These are phyloP conservation scores for Cercospora sesami DNA, from an alignment of 2,329 filamentous ascomycete species.

Conservation along the genomic window DNA sequence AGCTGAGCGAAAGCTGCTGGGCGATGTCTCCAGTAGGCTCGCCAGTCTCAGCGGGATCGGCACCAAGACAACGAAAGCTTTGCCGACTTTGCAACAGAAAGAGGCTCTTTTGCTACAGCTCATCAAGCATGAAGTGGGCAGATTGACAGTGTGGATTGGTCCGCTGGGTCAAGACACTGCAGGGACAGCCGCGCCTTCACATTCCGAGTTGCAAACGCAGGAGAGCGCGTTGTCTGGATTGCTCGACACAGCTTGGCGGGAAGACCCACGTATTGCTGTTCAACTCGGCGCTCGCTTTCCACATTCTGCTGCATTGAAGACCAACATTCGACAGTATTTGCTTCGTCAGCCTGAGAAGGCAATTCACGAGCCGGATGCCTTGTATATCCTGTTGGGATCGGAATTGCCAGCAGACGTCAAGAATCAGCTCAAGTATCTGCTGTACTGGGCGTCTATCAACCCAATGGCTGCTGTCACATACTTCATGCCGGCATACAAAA, in stretches of 20 bases:
- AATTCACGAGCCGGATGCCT: conserved; percentile 74
- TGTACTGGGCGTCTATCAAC: conserved; percentile 92
- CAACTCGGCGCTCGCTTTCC: conserved; percentile 75
- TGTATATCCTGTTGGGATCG: conserved; percentile 77
- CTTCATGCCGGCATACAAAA: conserved; percentile 86
- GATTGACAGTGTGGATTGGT: conserved; percentile 85
- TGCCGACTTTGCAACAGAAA: conserved; percentile 71
- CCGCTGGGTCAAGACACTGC: conserved; percentile 66
- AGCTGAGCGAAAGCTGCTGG: conserved; percentile 80
- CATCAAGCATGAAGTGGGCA: conserved; percentile 78
- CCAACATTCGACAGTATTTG: conserved; percentile 76
- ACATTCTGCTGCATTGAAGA: conserved; percentile 68
- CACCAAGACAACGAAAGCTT: conserved; percentile 47
- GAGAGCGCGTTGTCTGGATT: conserved; percentile 49
- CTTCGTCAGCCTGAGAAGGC: conserved; percentile 82
- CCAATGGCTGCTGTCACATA: conserved; percentile 91
- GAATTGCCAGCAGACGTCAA: conserved; percentile 75
- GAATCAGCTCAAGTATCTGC: conserved; percentile 84
- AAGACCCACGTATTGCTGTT: conserved; percentile 82
- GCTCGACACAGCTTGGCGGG: conserved; percentile 80
- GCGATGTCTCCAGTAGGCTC: conserved; percentile 70
- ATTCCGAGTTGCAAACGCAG: conserved; percentile 46
- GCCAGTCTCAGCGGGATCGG: conserved; percentile 64
- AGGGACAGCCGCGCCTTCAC: conserved; percentile 24
- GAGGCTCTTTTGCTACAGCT: conserved; percentile 80